A percentile compares a stretch with the other conserved stretches of the same genome.
Evolutionary conservation across 305 asterid genomes (phyloP).

Genomic region (Fraxinus sp.): DNA sequence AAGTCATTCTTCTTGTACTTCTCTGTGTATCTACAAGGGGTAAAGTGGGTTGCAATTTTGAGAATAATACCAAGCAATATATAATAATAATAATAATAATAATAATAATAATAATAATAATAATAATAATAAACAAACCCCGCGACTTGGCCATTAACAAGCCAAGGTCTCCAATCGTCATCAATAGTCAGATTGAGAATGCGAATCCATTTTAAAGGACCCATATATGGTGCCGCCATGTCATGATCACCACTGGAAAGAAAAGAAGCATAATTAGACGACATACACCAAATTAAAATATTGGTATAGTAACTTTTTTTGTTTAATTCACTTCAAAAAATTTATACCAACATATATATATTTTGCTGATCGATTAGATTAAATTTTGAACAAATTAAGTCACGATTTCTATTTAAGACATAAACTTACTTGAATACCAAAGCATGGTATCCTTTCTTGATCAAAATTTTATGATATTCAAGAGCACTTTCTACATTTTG

Average conservation of each 20-base stretch:
- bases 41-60: neutral
- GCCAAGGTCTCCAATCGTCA: neutral
- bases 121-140: neutral
- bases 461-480: slow-evolving; percentile 34
- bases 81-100: too few species aligned
- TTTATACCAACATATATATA: too few species aligned
- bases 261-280: too few species aligned
- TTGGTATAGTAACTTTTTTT: neutral
- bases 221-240: neutral
- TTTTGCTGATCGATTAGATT: too few species aligned
- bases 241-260: neutral
- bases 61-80: neutral
- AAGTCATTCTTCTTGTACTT: neutral
- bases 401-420: neutral
- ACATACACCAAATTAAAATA: neutral
- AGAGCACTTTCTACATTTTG: slow-evolving; percentile 1
- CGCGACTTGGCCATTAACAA: neutral
- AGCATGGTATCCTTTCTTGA: slow-evolving; percentile 23
- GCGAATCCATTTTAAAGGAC: neutral
- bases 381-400: too few species aligned
- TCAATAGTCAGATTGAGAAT: neutral
- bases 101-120: too few species aligned
- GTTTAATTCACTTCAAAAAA: neutral
- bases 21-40: neutral
- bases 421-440: slow-evolving; percentile 32